Conservation (phyloP, 768 basidiomycete genomes). For the Pleurotus tuoliensis region DNA sequence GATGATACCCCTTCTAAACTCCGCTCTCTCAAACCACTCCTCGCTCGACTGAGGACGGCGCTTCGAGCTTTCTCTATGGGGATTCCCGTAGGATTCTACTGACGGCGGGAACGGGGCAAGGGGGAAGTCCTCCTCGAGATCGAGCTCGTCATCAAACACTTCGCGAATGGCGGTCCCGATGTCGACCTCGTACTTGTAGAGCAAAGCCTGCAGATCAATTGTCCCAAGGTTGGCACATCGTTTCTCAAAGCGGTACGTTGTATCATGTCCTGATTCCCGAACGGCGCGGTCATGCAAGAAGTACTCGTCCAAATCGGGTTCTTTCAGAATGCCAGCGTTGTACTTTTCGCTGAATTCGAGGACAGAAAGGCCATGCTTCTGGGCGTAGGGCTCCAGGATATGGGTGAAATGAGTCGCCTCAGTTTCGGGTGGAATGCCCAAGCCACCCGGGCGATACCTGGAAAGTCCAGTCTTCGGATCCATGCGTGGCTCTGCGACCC, state of each 20-base stretch:
- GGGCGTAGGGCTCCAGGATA: slow-evolving; percentile 92
- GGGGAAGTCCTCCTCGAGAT: slow-evolving; percentile 88
- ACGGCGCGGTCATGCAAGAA: slow-evolving; percentile 96
- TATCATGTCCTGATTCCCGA: slow-evolving; percentile 94
- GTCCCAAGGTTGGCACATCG: slow-evolving; percentile 96
- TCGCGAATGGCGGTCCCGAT: slow-evolving; percentile 97
- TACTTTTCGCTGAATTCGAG: slow-evolving; percentile 97
- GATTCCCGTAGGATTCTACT: slow-evolving; percentile 62
- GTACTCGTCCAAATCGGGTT: slow-evolving; percentile 92
- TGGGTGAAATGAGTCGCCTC: slow-evolving; percentile 99
- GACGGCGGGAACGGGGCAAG: slow-evolving; percentile 90
- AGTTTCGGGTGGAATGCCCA: slow-evolving; percentile 97
- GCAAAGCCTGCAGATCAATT: slow-evolving; percentile 89
- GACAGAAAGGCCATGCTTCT: slow-evolving; percentile 87
- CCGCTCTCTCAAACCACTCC: slow-evolving; percentile 93
- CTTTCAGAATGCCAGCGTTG: slow-evolving; percentile 77
- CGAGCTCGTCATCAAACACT: slow-evolving; percentile 89
- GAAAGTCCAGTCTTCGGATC: slow-evolving; percentile 94
- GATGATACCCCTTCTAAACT: slow-evolving; percentile 77
- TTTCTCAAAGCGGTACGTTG: slow-evolving; percentile 96
- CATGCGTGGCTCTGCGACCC: slow-evolving; percentile 92
- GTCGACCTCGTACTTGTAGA: slow-evolving; percentile 99
- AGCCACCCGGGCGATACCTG: slow-evolving; percentile 87
- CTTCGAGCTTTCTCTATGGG: slow-evolving; percentile 56
- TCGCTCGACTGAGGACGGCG: slow-evolving; percentile 66